Base-by-base conservation (phyloP, 2,329 filamentous ascomycete species). In the Verticillium nubilum region DNA sequence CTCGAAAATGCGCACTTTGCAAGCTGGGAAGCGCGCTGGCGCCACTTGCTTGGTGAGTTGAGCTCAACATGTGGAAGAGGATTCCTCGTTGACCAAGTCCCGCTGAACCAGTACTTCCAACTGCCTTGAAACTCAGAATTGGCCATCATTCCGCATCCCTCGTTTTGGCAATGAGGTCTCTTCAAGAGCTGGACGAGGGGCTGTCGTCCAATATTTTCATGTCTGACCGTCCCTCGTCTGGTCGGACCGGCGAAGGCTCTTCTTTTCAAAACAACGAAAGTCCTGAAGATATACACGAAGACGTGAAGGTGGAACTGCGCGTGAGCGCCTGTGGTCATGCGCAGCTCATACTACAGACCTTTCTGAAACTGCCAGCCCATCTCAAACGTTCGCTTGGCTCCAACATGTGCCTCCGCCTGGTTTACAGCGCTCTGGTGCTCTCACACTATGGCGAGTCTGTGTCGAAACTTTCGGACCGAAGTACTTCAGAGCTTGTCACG, bases 11-110 rank as follows among this genome's bases (percentile, higher is more conserved):
- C 69, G 50, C 70, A 73, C 28, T 72, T 73, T 55, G 60, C 67
- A 52, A 59, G 63, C 1, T 73, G 72, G 72, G 71, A 71, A 58
- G 67, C 70, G 58, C 70, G 68, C 57, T 73, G 72, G 72, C 71
- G 69, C 28, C 70, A 73, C 37, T 57, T 73, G 6, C 61, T 73
- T 54, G 64, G 72, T 73, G 63, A 62, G 67, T 61, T 37, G 13
- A 7, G n/a, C 19, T 13, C 33, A 27, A 25, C 26, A 29, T 37
- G 27, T 12, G 29, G 12, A 42, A 2, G 19, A 26, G 25, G 25
- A 7, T 13, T n/a, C 17, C 19, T 5, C 15, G 10, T 23, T 33
- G 5, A 50, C 25, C 15, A 17, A 27, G 23, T 3, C 4, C 5
- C n/a, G 13, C 10, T 17, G 28, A 50, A 73, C 71, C 66, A 10